Conservation (phyloP, 768 basidiomycete species). For the Gautieria morchelliformis region DNA sequence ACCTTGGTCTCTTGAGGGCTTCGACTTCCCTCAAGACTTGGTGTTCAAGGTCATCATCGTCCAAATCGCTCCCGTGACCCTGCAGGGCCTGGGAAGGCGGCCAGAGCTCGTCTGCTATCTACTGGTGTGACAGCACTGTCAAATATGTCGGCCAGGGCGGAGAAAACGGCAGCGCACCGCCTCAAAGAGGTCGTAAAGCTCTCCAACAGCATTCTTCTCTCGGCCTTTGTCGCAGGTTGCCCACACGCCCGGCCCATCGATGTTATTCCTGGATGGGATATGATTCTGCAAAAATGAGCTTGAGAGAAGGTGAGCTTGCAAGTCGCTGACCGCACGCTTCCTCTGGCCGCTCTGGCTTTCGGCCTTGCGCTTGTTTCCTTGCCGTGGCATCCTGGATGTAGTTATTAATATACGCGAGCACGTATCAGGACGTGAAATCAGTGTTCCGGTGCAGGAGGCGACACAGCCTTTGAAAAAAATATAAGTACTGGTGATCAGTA, state of each 20-base stretch:
- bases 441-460: no score
- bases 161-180: constrained; percentile 35
- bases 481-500: no score
- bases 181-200: constrained; percentile 72
- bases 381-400: not conserved
- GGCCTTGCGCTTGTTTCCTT: not conserved
- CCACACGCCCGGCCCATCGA: constrained; percentile 83
- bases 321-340: constrained; percentile 4
- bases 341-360: not conserved
- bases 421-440: no score
- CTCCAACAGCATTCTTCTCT: constrained; percentile 67
- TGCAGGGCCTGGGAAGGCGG: constrained; percentile 27
- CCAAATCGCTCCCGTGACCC: constrained; percentile 16
- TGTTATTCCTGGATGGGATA: constrained; percentile 12
- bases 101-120: constrained; percentile 72
- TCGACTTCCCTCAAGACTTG: constrained; percentile 66
- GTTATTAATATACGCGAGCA: no score
- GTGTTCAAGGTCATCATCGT: constrained; percentile 51
- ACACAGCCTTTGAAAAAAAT: no score
- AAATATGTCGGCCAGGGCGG: not conserved
- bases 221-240: constrained; percentile 79
- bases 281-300: not conserved
- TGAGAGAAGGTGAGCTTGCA: not conserved
- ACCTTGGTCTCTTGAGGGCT: constrained; percentile 56
- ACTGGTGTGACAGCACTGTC: constrained; percentile 1